These are phyloP conservation scores for Yamadazyma sp. DNA, from an alignment of 805 yeast species.

Conservation along the genomic window DNA sequence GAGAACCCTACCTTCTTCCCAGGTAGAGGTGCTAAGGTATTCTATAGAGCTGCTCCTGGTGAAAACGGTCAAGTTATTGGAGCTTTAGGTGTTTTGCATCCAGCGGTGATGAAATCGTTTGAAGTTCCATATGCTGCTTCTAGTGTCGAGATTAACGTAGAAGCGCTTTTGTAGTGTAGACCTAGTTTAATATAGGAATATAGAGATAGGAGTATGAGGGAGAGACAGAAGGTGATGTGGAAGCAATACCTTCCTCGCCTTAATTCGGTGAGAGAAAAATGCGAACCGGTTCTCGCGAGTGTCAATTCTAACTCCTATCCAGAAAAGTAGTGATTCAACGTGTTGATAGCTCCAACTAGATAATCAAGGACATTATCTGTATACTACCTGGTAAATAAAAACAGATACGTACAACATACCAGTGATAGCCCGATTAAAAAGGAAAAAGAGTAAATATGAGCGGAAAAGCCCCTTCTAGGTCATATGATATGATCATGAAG, in stretches of 20 bases:
- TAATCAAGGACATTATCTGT: too few relatives aligned
- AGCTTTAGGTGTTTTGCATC: conserved; percentile 90
- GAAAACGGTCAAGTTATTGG: conserved; percentile 66
- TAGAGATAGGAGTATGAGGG: too few relatives aligned
- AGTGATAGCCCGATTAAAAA: too few relatives aligned
- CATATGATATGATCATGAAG: conserved; percentile 89
- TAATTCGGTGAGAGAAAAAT: conserved; percentile 1
- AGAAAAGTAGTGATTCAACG: conserved; percentile 1
- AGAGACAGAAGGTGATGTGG: too few relatives aligned
- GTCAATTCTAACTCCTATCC: conserved; percentile 1
- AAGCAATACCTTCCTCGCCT: too few relatives aligned
- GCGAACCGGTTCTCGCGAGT: conserved; percentile 7
- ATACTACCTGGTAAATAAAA: too few relatives aligned
- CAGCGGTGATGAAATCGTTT: conserved; percentile 81
- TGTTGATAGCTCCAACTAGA: too few relatives aligned
- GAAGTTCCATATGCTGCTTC: conserved; percentile 94
- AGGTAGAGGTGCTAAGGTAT: conserved; percentile 92
- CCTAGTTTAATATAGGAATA: too few relatives aligned
- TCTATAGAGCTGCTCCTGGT: conserved; percentile 65
- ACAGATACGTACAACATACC: too few relatives aligned
- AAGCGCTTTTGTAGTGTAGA: conserved; percentile 68
- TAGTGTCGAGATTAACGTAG: conserved; percentile 84
- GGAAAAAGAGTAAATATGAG: conserved; percentile 37
- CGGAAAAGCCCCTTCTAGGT: conserved; percentile 63
- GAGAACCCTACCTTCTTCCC: conserved; percentile 82